A percentile compares a stretch with the other conserved stretches of the same genome.
Conservation (phyloP, 208 protist genomes). For the Acanthamoeba divionensis region DNA sequence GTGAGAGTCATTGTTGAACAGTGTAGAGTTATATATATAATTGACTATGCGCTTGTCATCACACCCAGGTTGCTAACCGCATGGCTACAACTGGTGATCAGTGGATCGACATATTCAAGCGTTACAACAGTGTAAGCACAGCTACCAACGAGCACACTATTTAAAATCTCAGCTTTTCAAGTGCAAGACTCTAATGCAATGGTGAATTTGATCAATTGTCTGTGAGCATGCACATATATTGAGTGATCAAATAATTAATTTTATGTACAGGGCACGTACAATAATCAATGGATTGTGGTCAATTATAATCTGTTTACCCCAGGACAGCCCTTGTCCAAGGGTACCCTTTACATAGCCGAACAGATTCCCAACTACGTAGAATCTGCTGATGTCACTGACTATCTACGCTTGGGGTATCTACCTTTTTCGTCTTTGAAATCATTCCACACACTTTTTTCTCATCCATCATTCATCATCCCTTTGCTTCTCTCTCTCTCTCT, state of each 20-base stretch:
- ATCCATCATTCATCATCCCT: not conserved
- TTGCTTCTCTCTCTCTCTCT: not conserved
- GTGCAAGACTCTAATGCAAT: no score
- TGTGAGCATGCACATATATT: conserved; percentile 1
- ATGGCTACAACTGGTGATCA: conserved; percentile 65
- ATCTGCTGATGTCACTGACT: conserved; percentile 71
- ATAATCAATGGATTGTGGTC: conserved; percentile 88
- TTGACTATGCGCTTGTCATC: conserved; percentile 66
- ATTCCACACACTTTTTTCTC: not conserved
- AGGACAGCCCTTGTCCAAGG: conserved; percentile 52
- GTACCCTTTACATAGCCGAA: conserved; percentile 79
- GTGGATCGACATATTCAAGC: conserved; percentile 78
- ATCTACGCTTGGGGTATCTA: not conserved
- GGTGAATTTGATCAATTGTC: no score
- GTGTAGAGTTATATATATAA: not conserved
- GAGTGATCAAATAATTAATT: not conserved
- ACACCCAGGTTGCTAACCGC: conserved; percentile 80
- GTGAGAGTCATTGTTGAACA: not conserved
- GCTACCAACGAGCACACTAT: no score
- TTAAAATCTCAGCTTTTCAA: no score
- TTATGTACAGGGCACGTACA: conserved; percentile 87
- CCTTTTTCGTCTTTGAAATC: conserved; percentile 55
- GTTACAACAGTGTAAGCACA: not conserved
- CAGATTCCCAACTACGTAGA: conserved; percentile 79
- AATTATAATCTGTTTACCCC: conserved; percentile 76